Base-by-base conservation (phyloP, 1,284 basidiomycete species). In the Hemileccinum hortonii region DNA sequence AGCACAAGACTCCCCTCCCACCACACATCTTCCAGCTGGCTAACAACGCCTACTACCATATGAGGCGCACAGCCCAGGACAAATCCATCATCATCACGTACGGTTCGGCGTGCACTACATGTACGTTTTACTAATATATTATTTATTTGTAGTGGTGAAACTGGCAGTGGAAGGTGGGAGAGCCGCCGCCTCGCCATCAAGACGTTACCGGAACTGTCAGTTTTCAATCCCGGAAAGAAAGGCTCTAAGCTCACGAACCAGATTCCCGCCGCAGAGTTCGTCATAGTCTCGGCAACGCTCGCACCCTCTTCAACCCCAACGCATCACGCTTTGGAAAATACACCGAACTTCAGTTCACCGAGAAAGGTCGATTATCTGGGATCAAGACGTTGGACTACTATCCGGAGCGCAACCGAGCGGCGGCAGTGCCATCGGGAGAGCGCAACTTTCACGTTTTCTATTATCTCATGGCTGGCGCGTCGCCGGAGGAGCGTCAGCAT, bases 391-490 rank as follows among this genome's bases (percentile, higher is more conserved):
- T 98, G 59, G 94, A 98, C 65, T 99, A 99, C 75, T 98, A 96
- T 74, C 82, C 99, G 52, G 94, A 99, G 71, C 82, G 90, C 42
- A 89, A 87, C 54, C 83, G 92, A 16, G 91, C 96, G 18, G 81
- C 89, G 6, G 83, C 84, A 38, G 83, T 87, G 1, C 87, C 87
- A 4, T 88, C 83, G 1, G 92, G 92, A 50, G 93, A 97, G 70
- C 84, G 94, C 24, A 98, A 96, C 62, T 99, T 98, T 71, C 94
- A 98, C 70, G 91, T 96, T 44, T 97, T 98, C 72, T 96, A 98
- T 71, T 95, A 97, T 71, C 83, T 98, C 62, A 83, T 94, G 50
- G 87, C 93, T 1, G 96, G 96, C 38, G 92, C 94, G 2, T 83
- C 88, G 0, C 70, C 82, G 0, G 95, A 98, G 63, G 96, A 98